Conservation (phyloP, 208 protist genomes). For the Crithidia expoeki region DNA sequence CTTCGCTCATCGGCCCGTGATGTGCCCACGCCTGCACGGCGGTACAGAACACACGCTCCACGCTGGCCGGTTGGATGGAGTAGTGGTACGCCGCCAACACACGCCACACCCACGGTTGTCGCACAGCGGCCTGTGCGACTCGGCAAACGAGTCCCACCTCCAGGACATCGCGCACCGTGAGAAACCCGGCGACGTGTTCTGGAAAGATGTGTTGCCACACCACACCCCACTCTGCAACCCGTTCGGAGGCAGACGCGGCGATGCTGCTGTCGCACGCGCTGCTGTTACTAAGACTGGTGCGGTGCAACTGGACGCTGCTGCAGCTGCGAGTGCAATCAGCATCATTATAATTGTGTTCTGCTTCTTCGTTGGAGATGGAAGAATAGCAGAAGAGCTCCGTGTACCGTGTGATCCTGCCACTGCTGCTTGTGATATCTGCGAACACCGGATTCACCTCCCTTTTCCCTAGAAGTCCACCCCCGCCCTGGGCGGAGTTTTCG, state of each 20-base stretch:
- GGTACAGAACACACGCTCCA: constrained; percentile 13
- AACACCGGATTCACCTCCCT: background rate
- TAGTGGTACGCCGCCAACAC: constrained; percentile 27
- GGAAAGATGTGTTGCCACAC: constrained; percentile 45
- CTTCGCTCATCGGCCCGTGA: background rate
- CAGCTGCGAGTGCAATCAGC: background rate
- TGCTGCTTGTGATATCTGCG: background rate
- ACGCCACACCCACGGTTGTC: constrained; percentile 45
- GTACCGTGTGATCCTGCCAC: background rate
- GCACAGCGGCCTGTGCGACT: background rate
- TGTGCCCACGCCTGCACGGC: constrained; percentile 20
- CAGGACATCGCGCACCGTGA: constrained; percentile 33
- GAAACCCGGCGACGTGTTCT: constrained; percentile 29
- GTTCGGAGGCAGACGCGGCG: background rate
- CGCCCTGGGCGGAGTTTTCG: background rate
- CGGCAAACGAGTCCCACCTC: constrained; percentile 31
- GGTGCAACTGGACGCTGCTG: constrained; percentile 1
- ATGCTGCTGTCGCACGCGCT: background rate
- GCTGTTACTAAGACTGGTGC: background rate
- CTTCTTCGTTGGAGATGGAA: background rate
- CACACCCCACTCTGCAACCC: constrained; percentile 12
- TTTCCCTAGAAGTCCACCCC: background rate
- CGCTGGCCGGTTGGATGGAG: constrained; percentile 11
- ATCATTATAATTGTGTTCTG: background rate
- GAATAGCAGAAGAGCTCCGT: background rate